Evolutionary conservation across 2,329 filamentous ascomycete genomes (phyloP).

Genomic region (Remersonia thermophila): DNA sequence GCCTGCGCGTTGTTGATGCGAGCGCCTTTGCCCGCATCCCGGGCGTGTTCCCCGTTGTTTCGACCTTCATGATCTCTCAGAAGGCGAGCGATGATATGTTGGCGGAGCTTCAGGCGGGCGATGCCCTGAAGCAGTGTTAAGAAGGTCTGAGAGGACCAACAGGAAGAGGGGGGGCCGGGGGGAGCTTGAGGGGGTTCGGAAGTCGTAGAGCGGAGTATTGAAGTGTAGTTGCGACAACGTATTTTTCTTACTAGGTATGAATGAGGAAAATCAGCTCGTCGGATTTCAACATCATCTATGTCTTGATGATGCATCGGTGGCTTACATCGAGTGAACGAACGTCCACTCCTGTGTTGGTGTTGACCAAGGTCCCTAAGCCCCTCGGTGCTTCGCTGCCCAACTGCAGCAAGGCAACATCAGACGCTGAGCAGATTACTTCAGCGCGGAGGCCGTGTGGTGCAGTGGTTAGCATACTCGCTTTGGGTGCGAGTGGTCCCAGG

Average conservation of each 20-base stretch:
- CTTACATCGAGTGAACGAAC: neutral
- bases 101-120: conserved; percentile 7
- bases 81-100: conserved; percentile 34
- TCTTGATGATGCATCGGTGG: neutral
- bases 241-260: neutral
- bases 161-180: neutral
- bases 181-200: neutral
- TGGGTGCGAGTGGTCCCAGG: conserved; percentile 12
- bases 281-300: neutral
- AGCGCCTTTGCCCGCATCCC: conserved; percentile 38
- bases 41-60: conserved; percentile 33
- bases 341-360: too few relatives aligned
- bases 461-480: conserved; percentile 12
- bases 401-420: too few relatives aligned
- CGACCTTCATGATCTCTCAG: conserved; percentile 44
- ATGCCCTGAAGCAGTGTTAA: neutral
- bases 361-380: too few relatives aligned
- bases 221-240: too few relatives aligned
- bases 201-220: too few relatives aligned
- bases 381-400: too few relatives aligned
- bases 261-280: neutral
- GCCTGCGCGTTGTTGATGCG: conserved; percentile 49
- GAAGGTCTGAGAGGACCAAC: conserved; percentile 2
- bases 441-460: conserved; percentile 9
- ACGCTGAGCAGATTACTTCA: too few relatives aligned